phyloP scores from a whole-genome alignment of 345 rosid genomes.

The Acer saccharum region DNA sequence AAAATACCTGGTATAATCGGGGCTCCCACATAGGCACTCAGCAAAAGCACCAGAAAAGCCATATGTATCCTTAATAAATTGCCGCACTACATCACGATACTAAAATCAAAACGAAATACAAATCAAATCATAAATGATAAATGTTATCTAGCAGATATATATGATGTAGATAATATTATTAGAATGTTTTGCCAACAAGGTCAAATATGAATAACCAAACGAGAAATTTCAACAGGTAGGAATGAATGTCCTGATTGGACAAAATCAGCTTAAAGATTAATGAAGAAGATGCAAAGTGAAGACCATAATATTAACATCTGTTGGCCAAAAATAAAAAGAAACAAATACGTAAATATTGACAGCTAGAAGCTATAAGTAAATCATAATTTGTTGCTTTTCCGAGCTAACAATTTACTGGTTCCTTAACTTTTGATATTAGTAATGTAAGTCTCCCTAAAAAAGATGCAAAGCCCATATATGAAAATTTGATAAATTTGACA shows the following conservation, averaged over 20 bases:
- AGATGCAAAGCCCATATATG: no score
- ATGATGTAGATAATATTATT: conserved; percentile 1
- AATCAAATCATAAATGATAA: conserved; percentile 10
- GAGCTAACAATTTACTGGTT: background rate
- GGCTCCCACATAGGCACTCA: conserved; percentile 95
- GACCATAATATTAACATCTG: background rate
- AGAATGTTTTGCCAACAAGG: conserved; percentile 8
- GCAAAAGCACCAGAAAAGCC: conserved; percentile 99
- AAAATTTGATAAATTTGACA: background rate
- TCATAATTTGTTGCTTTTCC: background rate
- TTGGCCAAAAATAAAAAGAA: background rate
- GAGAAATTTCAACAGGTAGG: background rate
- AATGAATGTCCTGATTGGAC: background rate
- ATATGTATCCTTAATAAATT: conserved; percentile 93
- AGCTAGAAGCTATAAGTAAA: background rate
- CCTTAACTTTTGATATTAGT: background rate
- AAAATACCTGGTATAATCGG: conserved; percentile 82
- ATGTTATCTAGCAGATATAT: background rate
- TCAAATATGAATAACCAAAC: conserved; percentile 4
- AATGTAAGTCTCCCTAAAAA: conserved; percentile 9
- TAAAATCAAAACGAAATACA: conserved; percentile 36
- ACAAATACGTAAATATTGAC: background rate
- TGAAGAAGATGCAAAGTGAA: background rate
- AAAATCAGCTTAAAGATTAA: background rate
- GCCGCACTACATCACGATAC: conserved; percentile 93